Conservation (phyloP, 495 filamentous ascomycete species). For the Penicillium macrosclerotiorum region DNA sequence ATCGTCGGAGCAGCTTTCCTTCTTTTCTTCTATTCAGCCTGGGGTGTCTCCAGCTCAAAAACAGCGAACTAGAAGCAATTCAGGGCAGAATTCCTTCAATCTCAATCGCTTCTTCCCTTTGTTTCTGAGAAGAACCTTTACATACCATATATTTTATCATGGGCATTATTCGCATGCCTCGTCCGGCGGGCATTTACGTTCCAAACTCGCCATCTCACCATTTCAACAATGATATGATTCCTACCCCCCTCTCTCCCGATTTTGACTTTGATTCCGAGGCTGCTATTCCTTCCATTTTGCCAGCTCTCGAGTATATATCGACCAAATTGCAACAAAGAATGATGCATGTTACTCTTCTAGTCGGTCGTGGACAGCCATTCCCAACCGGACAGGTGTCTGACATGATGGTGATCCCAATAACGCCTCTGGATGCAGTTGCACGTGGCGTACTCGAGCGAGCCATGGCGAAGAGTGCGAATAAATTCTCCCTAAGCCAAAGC, state of each 20-base stretch:
- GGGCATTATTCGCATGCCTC: slow-evolving; percentile 44
- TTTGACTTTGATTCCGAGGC: slow-evolving; percentile 45
- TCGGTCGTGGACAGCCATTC: slow-evolving; percentile 47
- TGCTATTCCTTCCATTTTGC: slow-evolving; percentile 40
- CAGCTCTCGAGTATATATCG: slow-evolving; percentile 50
- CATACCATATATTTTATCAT: slow-evolving; percentile 17
- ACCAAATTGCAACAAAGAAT: slow-evolving; percentile 43
- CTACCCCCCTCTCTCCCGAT: slow-evolving; percentile 41
- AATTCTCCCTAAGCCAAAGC: slow-evolving; percentile 44
- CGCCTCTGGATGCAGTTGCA: slow-evolving; percentile 34
- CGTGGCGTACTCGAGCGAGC: slow-evolving; percentile 40
- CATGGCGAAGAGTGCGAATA: slow-evolving; percentile 40
- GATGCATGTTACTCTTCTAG: slow-evolving; percentile 47
- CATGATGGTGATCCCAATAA: slow-evolving; percentile 46
- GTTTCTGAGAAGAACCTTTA: too few species aligned
- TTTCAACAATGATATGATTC: slow-evolving; percentile 45
- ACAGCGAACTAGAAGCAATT: too few species aligned
- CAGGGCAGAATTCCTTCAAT: too few species aligned
- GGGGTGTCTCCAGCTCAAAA: background rate
- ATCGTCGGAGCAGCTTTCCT: background rate
- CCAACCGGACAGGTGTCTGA: slow-evolving; percentile 42
- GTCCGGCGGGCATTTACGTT: slow-evolving; percentile 41
- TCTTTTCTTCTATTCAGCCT: too few species aligned
- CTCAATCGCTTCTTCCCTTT: too few species aligned
- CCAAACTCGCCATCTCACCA: slow-evolving; percentile 35